Evolutionary conservation across 257 asterid genomes (phyloP).

Genomic region (Knoxia roxburghii): DNA sequence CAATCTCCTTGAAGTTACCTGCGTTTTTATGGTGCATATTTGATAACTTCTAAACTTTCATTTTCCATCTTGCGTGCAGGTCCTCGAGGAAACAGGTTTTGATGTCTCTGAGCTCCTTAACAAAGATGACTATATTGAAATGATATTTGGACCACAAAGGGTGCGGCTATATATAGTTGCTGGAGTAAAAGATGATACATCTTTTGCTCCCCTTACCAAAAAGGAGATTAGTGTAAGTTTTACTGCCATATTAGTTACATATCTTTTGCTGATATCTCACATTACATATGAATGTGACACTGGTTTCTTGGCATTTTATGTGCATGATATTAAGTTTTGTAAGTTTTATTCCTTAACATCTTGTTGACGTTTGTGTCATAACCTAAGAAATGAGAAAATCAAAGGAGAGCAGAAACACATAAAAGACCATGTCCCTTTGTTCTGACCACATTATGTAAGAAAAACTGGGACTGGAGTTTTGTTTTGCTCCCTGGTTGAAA

Average conservation of each 20-base stretch:
- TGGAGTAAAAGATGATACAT: constrained; percentile 70
- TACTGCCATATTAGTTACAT: constrained; percentile 6
- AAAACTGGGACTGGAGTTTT: neutral
- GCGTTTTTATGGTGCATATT: constrained; percentile 5
- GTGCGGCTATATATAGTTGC: constrained; percentile 75
- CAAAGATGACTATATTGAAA: constrained; percentile 64
- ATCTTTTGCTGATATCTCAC: neutral
- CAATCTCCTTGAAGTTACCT: neutral
- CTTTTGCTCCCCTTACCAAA: constrained; percentile 79
- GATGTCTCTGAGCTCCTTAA: constrained; percentile 68
- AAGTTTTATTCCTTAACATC: neutral
- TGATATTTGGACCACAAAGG: constrained; percentile 82
- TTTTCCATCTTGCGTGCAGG: constrained; percentile 43
- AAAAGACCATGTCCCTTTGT: neutral
- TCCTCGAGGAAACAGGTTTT: constrained; percentile 82
- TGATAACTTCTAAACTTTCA: constrained; percentile 11
- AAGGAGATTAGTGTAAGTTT: constrained; percentile 83
- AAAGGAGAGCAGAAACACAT: neutral
- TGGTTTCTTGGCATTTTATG: neutral
- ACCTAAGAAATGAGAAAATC: neutral
- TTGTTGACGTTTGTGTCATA: neutral
- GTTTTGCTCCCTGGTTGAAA: neutral
- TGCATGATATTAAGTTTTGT: neutral
- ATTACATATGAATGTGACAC: neutral
- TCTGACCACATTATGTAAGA: neutral